Percentiles rank a stretch among this genome's conserved stretches.
phyloP scores from a whole-genome alignment of 805 yeast species.

The Metschnikowia santaceciliae region DNA sequence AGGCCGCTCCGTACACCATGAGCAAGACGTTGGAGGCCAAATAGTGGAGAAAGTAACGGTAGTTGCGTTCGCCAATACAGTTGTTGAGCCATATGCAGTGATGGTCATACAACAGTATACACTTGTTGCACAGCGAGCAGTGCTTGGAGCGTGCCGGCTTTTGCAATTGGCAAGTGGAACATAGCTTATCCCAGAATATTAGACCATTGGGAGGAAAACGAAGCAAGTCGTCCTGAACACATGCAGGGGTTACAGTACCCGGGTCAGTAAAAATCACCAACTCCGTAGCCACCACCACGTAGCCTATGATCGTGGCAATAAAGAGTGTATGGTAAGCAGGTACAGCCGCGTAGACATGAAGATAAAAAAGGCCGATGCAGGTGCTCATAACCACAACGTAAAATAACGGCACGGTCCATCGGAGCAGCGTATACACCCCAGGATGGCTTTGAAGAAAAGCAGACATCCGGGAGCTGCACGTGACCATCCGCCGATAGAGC shows the following conservation, averaged over 20 bases:
- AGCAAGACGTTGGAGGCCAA: slow-evolving; percentile 40
- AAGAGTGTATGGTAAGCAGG: slow-evolving; percentile 15
- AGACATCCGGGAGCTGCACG: slow-evolving; percentile 4
- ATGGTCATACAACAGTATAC: slow-evolving; percentile 51
- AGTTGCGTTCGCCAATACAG: slow-evolving; percentile 69
- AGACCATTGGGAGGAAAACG: slow-evolving; percentile 44
- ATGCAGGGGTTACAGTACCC: slow-evolving; percentile 28
- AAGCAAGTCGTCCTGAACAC: slow-evolving; percentile 8
- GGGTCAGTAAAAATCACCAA: slow-evolving; percentile 42
- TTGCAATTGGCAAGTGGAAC: slow-evolving; percentile 44
- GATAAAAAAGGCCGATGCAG: slow-evolving; percentile 32
- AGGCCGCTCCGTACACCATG: slow-evolving; percentile 39
- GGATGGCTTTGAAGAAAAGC: slow-evolving; percentile 7
- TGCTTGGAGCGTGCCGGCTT: slow-evolving; percentile 65
- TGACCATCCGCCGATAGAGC: slow-evolving; percentile 13
- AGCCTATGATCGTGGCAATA: slow-evolving; percentile 29
- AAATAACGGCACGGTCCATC: slow-evolving; percentile 44
- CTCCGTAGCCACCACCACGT: slow-evolving; percentile 33
- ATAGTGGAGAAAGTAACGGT: slow-evolving; percentile 55
- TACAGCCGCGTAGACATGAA: slow-evolving; percentile 22
- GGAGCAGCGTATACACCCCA: slow-evolving; percentile 15
- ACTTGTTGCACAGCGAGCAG: slow-evolving; percentile 55
- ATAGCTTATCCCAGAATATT: slow-evolving; percentile 45
- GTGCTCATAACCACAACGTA: slow-evolving; percentile 34
- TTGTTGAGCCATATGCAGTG: slow-evolving; percentile 68